Evolutionary conservation across 768 basidiomycete genomes (phyloP).

Genomic region (Rubroboletus pulcherrimus): DNA sequence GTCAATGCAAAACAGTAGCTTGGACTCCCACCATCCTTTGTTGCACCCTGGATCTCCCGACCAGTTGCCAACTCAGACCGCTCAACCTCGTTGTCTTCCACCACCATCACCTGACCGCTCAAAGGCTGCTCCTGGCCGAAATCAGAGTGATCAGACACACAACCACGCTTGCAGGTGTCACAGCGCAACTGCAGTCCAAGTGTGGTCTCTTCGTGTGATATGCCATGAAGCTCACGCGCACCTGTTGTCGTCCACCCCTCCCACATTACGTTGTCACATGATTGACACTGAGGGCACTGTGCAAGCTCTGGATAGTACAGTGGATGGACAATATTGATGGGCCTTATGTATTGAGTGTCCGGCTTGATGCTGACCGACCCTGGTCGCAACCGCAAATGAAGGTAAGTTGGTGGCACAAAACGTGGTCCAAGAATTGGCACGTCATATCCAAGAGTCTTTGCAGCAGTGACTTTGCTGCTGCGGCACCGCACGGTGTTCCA

Average conservation of each 20-base stretch:
- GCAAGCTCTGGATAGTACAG: constrained; percentile 8
- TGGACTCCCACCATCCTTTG: background rate
- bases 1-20: background rate
- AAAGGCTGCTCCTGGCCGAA: no score
- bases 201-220: background rate
- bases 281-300: background rate
- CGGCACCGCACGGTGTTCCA: background rate
- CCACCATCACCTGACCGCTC: background rate
- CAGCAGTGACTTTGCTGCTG: background rate
- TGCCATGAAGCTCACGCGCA: background rate
- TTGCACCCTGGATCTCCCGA: no score
- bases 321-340: constrained; percentile 7
- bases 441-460: background rate
- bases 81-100: background rate
- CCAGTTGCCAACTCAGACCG: background rate
- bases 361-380: background rate
- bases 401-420: background rate
- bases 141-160: no score
- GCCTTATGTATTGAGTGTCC: background rate
- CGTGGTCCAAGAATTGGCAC: background rate
- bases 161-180: background rate
- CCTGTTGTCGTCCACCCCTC: constrained; percentile 4
- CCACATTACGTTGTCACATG: background rate
- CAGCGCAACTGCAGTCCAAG: background rate
- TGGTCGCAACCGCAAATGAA: background rate